phyloP scores from a whole-genome alignment of 495 filamentous ascomycete species.

The Astrocystis sublimbata region DNA sequence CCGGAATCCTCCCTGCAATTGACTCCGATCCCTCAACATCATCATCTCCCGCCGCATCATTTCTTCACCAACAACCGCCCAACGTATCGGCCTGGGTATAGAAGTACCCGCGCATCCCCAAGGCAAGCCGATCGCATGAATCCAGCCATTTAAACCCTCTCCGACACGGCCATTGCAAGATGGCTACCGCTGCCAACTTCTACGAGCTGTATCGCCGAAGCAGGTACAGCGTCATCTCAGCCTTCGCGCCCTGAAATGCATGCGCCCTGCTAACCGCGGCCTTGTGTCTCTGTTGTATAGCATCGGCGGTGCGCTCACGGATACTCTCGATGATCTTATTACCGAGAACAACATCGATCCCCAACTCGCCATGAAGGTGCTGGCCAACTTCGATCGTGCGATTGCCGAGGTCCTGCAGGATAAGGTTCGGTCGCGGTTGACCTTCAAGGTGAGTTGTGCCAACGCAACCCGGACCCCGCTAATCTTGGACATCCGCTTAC shows the following conservation, averaged over 20 bases:
- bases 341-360: slow-evolving; percentile 91
- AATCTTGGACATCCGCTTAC: neutral
- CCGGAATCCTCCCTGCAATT: neutral
- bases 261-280: slow-evolving; percentile 20
- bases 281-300: slow-evolving; percentile 50
- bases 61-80: slow-evolving; percentile 20
- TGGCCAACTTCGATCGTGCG: slow-evolving; percentile 86
- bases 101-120: neutral
- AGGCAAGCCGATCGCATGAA: neutral
- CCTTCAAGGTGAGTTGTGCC: slow-evolving; percentile 80
- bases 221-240: slow-evolving; percentile 67
- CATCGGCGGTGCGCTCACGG: slow-evolving; percentile 86
- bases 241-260: neutral
- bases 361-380: slow-evolving; percentile 96
- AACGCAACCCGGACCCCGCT: neutral
- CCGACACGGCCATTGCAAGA: slow-evolving; percentile 15
- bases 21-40: neutral
- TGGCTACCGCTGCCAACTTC: slow-evolving; percentile 55
- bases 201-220: slow-evolving; percentile 98
- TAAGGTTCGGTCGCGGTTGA: slow-evolving; percentile 85
- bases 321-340: slow-evolving; percentile 95
- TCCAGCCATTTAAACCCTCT: neutral
- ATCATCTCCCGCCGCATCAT: too few relatives aligned
- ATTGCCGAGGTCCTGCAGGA: slow-evolving; percentile 87
- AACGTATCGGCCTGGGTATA: neutral